A percentile compares a stretch with the other conserved stretches of the same genome.
These are phyloP conservation scores for Alternaria sp. DNA, from an alignment of 2,329 filamentous ascomycete species.

Conservation along the genomic window DNA sequence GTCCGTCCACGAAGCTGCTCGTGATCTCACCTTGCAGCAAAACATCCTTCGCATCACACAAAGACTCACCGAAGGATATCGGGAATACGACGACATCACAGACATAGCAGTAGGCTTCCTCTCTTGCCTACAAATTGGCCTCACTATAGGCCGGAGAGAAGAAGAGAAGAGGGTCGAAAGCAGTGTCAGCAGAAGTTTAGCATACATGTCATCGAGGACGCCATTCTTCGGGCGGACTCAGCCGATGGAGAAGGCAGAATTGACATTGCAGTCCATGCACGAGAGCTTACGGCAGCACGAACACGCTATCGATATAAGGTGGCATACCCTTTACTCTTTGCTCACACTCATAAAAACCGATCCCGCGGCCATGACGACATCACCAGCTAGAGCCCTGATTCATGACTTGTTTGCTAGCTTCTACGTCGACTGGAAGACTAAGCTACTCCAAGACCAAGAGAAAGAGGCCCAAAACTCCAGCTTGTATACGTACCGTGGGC, in stretches of 20 bases:
- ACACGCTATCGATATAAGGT: slow-evolving; percentile 40
- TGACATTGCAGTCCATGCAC: slow-evolving; percentile 25
- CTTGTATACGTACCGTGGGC: slow-evolving; percentile 83
- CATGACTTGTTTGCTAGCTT: slow-evolving; percentile 73
- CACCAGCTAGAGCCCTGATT: slow-evolving; percentile 53
- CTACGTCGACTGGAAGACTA: slow-evolving; percentile 80
- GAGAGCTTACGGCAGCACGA: slow-evolving; percentile 24
- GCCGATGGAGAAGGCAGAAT: slow-evolving; percentile 20
- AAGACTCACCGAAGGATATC: slow-evolving; percentile 72
- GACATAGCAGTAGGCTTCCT: slow-evolving; percentile 79
- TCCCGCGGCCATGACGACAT: slow-evolving; percentile 11
- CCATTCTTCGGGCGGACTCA: slow-evolving; percentile 40
- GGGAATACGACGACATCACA: slow-evolving; percentile 84
- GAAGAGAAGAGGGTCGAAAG: slow-evolving; percentile 20
- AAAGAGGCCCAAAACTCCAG: slow-evolving; percentile 75
- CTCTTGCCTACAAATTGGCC: slow-evolving; percentile 76
- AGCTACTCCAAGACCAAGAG: slow-evolving; percentile 76
- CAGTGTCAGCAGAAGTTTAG: slow-evolving; percentile 23
- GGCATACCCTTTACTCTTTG: slow-evolving; percentile 43
- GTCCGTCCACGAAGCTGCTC: slow-evolving; percentile 29
- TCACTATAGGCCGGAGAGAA: slow-evolving; percentile 60
- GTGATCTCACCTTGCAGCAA: slow-evolving; percentile 51
- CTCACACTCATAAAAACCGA: slow-evolving; percentile 35
- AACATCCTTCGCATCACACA: slow-evolving; percentile 73
- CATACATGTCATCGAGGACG: slow-evolving; percentile 35